Base-by-base conservation (phyloP, 768 basidiomycete species). In the Auriculariales sp. region DNA sequence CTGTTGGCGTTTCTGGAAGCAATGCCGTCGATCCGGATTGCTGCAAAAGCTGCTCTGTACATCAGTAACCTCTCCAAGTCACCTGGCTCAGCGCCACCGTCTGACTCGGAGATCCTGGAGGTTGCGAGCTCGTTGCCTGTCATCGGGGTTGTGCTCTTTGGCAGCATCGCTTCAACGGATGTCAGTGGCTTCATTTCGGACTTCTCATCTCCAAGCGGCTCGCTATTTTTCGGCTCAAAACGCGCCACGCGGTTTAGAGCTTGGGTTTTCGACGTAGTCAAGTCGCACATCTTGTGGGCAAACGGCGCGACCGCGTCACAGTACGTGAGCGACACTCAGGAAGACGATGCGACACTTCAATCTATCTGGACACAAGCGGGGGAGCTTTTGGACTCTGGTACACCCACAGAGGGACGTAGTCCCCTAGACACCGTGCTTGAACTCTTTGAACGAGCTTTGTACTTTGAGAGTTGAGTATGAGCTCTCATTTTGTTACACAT, bases 141-240 rank as follows among this genome's bases (percentile, higher is more conserved):
- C 1, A 57, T 83, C 30, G 80, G 81, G 61, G 75, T 80, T 3
- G 79, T 78, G 1, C 57, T 82, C n/a, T 81, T 82, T 58, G 81
- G 80, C 4, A 64, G 70, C 12, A 59, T 82, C 24, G 56, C 60
- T 12, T 67, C 72, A 15, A 54, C 69, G 3, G 80, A 82, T 57
- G 59, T 79, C 27, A 55, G 55, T 30, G 71, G 64, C 29, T 69
- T 70, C 5, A 62, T 71, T 22, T 74, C 78, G 17, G 70, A 76
- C 6, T 74, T 81, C 52, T 64, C 72, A 7, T 69, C 68, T 9
- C 60, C 75, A 19, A 66, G 68, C 25, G 73, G 70, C 7, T 55
- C 66, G 1, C 61, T 82, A 31, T 80, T 80, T 57, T 82, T 81
- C 59, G 81, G 81, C 15, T 75, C 78, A 28, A 61, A 68, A 33